phyloP scores from a whole-genome alignment of 208 protist genomes.

The Acanthamoeba lugdunensis region DNA sequence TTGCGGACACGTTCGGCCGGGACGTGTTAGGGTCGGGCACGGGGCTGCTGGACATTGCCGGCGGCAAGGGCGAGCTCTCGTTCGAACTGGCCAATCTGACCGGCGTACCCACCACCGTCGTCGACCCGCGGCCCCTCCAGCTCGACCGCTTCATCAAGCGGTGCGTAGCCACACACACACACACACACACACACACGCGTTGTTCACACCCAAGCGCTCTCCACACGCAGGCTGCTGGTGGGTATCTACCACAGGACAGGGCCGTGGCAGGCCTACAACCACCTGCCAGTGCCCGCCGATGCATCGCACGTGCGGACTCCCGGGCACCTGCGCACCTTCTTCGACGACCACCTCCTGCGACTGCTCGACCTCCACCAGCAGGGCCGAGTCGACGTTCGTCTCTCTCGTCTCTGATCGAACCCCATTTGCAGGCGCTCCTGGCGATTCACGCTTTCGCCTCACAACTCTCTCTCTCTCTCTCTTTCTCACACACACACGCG shows the following conservation, averaged over 20 bases:
- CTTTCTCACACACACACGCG: neutral
- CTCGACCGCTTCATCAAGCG: slow-evolving; percentile 22
- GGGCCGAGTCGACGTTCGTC: neutral
- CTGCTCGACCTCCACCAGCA: neutral
- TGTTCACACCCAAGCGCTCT: too few species aligned
- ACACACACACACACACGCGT: too few species aligned
- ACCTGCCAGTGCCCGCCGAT: neutral
- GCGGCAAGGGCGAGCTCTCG: slow-evolving; percentile 59
- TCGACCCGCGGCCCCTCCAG: slow-evolving; percentile 42
- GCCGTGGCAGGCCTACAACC: slow-evolving; percentile 10
- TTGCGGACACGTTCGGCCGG: slow-evolving; percentile 4
- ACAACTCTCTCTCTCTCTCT: too few species aligned
- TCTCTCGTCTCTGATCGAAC: too few species aligned
- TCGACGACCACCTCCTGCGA: neutral
- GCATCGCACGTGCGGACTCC: neutral
- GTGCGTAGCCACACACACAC: neutral
- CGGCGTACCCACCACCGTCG: slow-evolving; percentile 26
- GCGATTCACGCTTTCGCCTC: too few species aligned
- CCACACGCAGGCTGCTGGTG: neutral
- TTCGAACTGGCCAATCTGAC: slow-evolving; percentile 62
- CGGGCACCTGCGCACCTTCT: slow-evolving; percentile 36
- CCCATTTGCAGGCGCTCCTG: neutral
- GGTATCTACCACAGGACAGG: slow-evolving; percentile 46
- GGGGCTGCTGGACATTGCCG: slow-evolving; percentile 35
- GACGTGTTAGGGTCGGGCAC: neutral